Conservation (phyloP, 495 filamentous ascomycete genomes). For the Articulospora tetracladia region DNA sequence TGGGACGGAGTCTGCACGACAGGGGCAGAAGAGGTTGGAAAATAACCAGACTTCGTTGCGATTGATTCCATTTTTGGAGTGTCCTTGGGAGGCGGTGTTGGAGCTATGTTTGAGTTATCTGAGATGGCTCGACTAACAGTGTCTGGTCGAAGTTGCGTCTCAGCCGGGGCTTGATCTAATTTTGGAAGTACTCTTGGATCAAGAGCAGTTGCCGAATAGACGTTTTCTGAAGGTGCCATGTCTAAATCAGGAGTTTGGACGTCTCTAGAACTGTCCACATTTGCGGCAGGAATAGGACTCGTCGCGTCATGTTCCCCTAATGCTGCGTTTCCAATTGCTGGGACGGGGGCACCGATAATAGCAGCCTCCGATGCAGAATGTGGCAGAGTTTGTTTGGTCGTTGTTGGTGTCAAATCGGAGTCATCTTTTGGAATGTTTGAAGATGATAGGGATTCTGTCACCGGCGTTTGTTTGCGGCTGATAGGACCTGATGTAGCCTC, state of each 20-base stretch:
- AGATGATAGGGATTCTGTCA: conserved; percentile 13
- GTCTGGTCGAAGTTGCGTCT: conserved; percentile 13
- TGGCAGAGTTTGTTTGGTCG: conserved; percentile 17
- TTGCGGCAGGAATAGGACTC: neutral
- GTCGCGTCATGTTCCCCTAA: conserved; percentile 8
- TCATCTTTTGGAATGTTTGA: conserved; percentile 9
- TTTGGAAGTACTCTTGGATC: conserved; percentile 19
- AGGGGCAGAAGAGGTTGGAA: conserved; percentile 39
- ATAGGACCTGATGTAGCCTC: conserved; percentile 9
- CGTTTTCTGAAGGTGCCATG: conserved; percentile 17
- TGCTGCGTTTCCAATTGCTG: conserved; percentile 21
- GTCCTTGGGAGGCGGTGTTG: conserved; percentile 37
- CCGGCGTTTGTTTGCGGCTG: conserved; percentile 23
- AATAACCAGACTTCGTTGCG: conserved; percentile 10
- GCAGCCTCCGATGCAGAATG: conserved; percentile 19
- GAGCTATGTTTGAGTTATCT: conserved; percentile 21
- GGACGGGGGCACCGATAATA: conserved; percentile 22
- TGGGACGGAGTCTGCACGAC: neutral
- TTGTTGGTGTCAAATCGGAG: conserved; percentile 23
- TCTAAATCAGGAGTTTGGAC: conserved; percentile 20
- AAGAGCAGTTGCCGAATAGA: conserved; percentile 12
- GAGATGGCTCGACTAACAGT: conserved; percentile 16
- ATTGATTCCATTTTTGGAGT: conserved; percentile 24
- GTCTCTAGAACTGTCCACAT: neutral
- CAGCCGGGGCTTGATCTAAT: conserved; percentile 8